Evolutionary conservation across 305 asterid species (phyloP), one percentile per base, ranked within the genome.

Genomic region (Striga hermonthica): DNA sequence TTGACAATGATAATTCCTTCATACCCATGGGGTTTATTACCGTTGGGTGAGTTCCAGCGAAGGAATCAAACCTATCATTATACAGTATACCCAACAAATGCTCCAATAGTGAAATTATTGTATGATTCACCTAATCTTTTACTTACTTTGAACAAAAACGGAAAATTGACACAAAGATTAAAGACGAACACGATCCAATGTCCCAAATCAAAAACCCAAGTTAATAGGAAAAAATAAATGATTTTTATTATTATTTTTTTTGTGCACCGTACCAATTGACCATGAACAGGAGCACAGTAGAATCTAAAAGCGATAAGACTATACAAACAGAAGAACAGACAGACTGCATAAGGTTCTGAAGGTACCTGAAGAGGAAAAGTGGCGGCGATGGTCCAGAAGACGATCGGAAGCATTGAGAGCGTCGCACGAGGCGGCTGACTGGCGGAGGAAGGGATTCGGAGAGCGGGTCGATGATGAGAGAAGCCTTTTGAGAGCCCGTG

Each of bases 361-460:
- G 59, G 59, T 10, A 53, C 59, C 59, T 16, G 28, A 53, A 22
- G 36, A 53, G 59, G 38, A 53, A 3, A 22, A 3, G n/a, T 9
- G 12, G 59, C 38, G 59, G 59, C 35, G 59, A 7, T 16, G 38
- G 38, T 53, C 37, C 12, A 22, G 59, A 53, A 37, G 59, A 53
- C 38, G 59, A 53, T 50, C 34, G 57, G 57, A 13, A 34, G 28
- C 59, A 7, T 53, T 37, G 59, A 22, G 28, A 53, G 12, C 59
- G 28, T 22, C 28, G 9, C 6, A 53, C n/a, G n/a, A 53, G 37
- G 59, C 59, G 6, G 59, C 59, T n/a, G 59, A 5, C n/a, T n/a
- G 59, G 28, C 59, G 58, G 58, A 53, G 59, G 35, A 53, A 13
- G 59, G 37, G 59, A 9, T 53, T 53, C 37, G 16, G 59, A 53